A percentile compares a stretch with the other conserved stretches of the same genome.
These are phyloP conservation scores for Fonsecaea monophora DNA, from an alignment of 2,329 filamentous ascomycete genomes.

Conservation along the genomic window DNA sequence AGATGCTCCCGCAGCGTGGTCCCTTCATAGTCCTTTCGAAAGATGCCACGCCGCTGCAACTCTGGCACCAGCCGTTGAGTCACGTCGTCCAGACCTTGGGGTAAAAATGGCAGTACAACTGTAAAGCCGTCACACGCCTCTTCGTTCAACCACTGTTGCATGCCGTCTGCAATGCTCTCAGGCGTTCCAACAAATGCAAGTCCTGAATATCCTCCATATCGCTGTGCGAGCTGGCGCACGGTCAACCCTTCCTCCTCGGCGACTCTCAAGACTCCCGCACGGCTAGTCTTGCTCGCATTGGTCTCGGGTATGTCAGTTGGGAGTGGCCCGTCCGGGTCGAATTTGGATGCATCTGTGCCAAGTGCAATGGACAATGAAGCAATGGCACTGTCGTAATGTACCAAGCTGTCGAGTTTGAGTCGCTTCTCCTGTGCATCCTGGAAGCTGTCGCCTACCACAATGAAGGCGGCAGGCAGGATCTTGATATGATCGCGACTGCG, in stretches of 20 bases:
- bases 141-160: constrained; percentile 56
- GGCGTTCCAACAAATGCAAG: constrained; percentile 61
- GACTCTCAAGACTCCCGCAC: constrained; percentile 55
- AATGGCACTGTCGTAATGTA: constrained; percentile 63
- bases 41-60: constrained; percentile 59
- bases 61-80: constrained; percentile 57
- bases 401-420: constrained; percentile 58
- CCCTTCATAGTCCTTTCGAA: constrained; percentile 60
- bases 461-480: constrained; percentile 60
- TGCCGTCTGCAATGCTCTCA: constrained; percentile 57
- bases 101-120: constrained; percentile 58
- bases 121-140: constrained; percentile 62
- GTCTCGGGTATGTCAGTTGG: constrained; percentile 60
- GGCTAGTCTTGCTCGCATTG: constrained; percentile 60
- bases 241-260: constrained; percentile 56
- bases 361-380: constrained; percentile 59
- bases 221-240: constrained; percentile 59
- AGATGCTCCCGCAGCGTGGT: constrained; percentile 62
- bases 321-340: constrained; percentile 59
- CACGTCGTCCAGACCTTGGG: constrained; percentile 60
- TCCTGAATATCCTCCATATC: constrained; percentile 59
- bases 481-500: constrained; percentile 57
- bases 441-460: constrained; percentile 58
- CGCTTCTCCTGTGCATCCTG: constrained; percentile 59
- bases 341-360: constrained; percentile 55